Evolutionary conservation across 306 rosid species (phyloP).

Genomic region (Vigna angularis): DNA sequence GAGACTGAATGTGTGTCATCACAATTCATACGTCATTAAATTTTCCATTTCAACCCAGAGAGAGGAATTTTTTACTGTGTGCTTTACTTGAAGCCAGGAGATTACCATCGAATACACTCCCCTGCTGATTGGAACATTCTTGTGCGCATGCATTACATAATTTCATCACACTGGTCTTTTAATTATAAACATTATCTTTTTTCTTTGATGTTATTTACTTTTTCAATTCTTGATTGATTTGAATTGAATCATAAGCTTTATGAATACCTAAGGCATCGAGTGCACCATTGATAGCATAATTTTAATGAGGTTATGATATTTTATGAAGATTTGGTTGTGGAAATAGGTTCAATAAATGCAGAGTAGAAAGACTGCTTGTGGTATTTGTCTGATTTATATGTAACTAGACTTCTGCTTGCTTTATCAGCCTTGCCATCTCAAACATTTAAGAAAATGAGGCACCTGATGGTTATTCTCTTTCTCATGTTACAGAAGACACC

Average conservation of each 20-base stretch:
- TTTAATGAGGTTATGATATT: neutral
- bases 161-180: too few species aligned
- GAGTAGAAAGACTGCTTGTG: constrained; percentile 16
- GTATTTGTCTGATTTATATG: constrained; percentile 22
- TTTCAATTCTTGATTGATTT: too few species aligned
- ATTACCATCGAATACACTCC: constrained; percentile 95
- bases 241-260: too few species aligned
- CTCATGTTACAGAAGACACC: constrained; percentile 58
- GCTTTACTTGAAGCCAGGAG: constrained; percentile 88
- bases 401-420: constrained; percentile 2
- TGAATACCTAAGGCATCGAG: too few species aligned
- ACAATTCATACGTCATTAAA: constrained; percentile 34
- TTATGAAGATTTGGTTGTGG: constrained; percentile 17
- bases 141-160: constrained; percentile 73
- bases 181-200: too few species aligned
- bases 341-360: constrained; percentile 29
- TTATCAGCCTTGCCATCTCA: neutral
- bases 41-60: constrained; percentile 73
- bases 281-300: too few species aligned
- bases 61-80: constrained; percentile 95
- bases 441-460: constrained; percentile 6
- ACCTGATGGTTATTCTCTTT: too few species aligned
- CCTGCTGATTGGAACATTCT: constrained; percentile 92
- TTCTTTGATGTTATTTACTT: too few species aligned
- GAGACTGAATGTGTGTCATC: constrained; percentile 30